Base-by-base conservation (phyloP, 2,329 filamentous ascomycete genomes). In the Nigrospora osmanthi region DNA sequence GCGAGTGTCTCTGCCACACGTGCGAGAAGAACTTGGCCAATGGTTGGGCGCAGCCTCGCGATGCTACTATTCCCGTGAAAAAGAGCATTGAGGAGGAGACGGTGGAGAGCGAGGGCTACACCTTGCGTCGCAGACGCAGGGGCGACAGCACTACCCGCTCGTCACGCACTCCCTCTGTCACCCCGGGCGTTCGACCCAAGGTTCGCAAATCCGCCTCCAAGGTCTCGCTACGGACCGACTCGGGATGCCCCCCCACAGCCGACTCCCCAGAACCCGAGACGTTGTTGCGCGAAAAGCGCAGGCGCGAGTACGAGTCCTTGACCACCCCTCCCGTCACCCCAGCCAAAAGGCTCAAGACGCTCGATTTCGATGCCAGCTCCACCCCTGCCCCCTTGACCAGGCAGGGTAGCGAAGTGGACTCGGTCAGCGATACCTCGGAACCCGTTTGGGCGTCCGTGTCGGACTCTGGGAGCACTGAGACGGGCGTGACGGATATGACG, bases 1-100 rank as follows among this genome's bases (percentile, higher is more conserved):
- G 89, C 63, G 93, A 98, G 60, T 98, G 93, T 60, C 71, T 98
- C 2, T 98, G 93, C 63, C 76, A 78, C 54, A 93, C 87, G 0
- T 98, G 93, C 62, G 93, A 98, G 66, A 72, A 76, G 17, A 70
- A 73, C 3, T 69, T 79, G 46, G 74, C 76, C 43, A 97, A 96
- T 60, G 93, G 93, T 1, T 98, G 94, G 94, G 76, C 80, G 34
- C 76, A 71, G 0, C 68, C 68, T 13, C 71, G 72, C 0, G 41
- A 41, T 15, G 17, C 16, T 7, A 69, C 68, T 13, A 60, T 68
- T 3, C 66, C 65, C 1, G 65, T 77, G 19, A 70, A 65, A 54
- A 69, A 60, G 49, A 76, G 71, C 54, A 72, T 84, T 23, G 78
- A 85, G 54, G 71, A 75, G 37, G 68, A 72, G 7, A 52, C 58